A percentile compares a stretch with the other conserved stretches of the same genome.
Evolutionary conservation across 2,329 filamentous ascomycete genomes (phyloP).

Genomic region (Colletotrichum lini): DNA sequence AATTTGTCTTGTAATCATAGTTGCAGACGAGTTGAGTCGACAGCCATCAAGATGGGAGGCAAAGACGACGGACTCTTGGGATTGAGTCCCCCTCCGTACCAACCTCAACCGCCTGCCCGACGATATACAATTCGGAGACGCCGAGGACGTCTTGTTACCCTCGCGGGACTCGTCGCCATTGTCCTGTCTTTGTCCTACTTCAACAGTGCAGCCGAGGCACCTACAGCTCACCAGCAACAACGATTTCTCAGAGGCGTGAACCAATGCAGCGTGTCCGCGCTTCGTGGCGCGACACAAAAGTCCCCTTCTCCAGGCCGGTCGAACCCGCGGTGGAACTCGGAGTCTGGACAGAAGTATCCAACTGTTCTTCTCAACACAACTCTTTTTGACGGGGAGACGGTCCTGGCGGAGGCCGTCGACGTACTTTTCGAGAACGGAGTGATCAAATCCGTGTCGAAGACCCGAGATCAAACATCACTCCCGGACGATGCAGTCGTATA

Average conservation of each 20-base stretch:
- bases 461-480: constrained; percentile 5
- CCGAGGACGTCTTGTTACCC: neutral
- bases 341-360: constrained; percentile 22
- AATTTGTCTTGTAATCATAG: too few species aligned
- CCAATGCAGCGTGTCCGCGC: neutral
- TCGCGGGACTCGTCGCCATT: constrained; percentile 1
- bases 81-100: constrained; percentile 23
- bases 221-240: neutral
- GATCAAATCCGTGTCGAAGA: constrained; percentile 42
- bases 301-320: neutral
- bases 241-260: neutral
- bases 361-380: constrained; percentile 56
- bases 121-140: constrained; percentile 8
- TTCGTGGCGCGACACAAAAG: neutral
- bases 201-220: neutral
- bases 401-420: constrained; percentile 52
- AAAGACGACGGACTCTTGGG: constrained; percentile 9
- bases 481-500: constrained; percentile 42
- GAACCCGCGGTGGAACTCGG: constrained; percentile 20
- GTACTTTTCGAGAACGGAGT: constrained; percentile 55
- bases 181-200: constrained; percentile 11
- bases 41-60: neutral
- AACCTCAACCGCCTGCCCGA: neutral
- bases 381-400: constrained; percentile 58
- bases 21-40: too few species aligned